A percentile compares a stretch with the other conserved stretches of the same genome.
Conservation (phyloP, 441 rosid species). For the Flueggea neowawraea region DNA sequence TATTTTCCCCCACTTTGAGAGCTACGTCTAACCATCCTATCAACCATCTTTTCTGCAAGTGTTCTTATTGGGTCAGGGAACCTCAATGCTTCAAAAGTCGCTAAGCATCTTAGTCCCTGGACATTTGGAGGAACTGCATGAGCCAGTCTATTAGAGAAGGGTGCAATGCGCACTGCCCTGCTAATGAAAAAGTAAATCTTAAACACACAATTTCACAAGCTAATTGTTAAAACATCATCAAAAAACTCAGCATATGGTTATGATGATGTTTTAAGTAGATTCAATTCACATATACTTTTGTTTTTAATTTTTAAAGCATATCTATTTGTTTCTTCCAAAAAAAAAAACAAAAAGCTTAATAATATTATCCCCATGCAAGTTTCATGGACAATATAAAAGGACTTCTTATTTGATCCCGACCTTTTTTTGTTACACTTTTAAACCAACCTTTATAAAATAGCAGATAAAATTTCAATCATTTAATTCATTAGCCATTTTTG, state of each 20-base stretch:
- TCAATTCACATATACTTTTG: too few species aligned
- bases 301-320: too few species aligned
- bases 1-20: constrained; percentile 68
- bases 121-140: constrained; percentile 70
- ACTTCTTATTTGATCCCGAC: too few species aligned
- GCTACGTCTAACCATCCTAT: constrained; percentile 76
- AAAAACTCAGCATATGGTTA: background rate
- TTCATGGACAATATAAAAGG: too few species aligned
- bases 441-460: too few species aligned
- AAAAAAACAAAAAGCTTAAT: too few species aligned
- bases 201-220: background rate
- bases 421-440: too few species aligned
- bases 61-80: constrained; percentile 78
- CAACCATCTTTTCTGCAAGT: constrained; percentile 91
- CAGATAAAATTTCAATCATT: too few species aligned
- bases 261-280: too few species aligned
- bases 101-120: constrained; percentile 85
- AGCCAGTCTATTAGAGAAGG: constrained; percentile 95
- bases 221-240: background rate
- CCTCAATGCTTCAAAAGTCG: constrained; percentile 81
- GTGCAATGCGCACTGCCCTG: constrained; percentile 98
- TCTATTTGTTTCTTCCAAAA: too few species aligned
- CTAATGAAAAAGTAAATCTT: constrained; percentile 16
- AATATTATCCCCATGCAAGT: too few species aligned
- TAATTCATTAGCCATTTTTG: too few species aligned